Evolutionary conservation across 257 asterid species (phyloP).

Genomic region (Solanum verrucosum): DNA sequence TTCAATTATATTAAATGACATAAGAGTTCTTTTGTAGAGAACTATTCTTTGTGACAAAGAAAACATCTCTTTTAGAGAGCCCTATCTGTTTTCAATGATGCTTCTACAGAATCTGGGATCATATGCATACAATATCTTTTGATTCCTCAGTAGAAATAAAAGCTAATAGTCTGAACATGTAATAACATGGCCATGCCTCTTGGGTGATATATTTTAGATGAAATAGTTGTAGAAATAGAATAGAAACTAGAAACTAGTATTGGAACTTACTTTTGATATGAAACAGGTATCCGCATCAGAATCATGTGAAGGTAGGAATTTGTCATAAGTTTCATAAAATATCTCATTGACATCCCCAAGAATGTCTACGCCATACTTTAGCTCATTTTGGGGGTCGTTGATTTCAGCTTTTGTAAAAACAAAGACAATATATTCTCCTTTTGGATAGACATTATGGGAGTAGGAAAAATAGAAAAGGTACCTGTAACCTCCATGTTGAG

Average conservation of each 20-base stretch:
- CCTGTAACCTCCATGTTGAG: constrained; percentile 23
- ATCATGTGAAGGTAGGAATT: constrained; percentile 52
- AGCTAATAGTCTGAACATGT: neutral
- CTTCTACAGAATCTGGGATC: neutral
- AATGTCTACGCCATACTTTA: constrained; percentile 83
- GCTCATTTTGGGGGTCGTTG: constrained; percentile 62
- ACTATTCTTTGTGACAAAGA: too few species aligned
- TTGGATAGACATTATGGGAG: constrained; percentile 82
- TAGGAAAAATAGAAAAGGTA: constrained; percentile 90
- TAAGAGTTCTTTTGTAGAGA: too few species aligned
- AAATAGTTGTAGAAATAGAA: neutral
- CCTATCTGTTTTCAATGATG: neutral
- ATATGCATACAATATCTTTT: neutral
- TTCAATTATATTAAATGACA: too few species aligned
- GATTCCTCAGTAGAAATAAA: neutral
- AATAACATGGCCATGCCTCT: neutral
- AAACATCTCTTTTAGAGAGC: neutral
- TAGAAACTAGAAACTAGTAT: neutral
- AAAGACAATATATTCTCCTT: constrained; percentile 76
- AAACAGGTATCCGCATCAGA: constrained; percentile 43
- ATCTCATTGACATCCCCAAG: constrained; percentile 87
- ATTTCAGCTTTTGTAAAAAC: constrained; percentile 13
- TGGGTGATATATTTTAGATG: neutral
- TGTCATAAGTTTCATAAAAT: constrained; percentile 77
- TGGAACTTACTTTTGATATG: constrained; percentile 47